A percentile compares a stretch with the other conserved stretches of the same genome.
phyloP scores from a whole-genome alignment of 2,329 filamentous ascomycete species.

The Colletotrichum paranaense region DNA sequence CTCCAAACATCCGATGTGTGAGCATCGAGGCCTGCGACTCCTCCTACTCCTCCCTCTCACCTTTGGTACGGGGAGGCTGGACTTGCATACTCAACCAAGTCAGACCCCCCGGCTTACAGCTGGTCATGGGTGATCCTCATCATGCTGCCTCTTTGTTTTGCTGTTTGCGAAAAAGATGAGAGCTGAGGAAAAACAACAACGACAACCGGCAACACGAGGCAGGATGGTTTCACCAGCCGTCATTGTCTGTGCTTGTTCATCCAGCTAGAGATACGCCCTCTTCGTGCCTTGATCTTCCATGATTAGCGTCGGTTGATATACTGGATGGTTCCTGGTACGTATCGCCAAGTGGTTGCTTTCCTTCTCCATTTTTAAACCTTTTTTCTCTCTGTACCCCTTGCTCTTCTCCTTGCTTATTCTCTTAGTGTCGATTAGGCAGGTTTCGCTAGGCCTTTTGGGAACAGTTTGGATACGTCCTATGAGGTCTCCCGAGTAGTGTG shows the following conservation, averaged over 20 bases:
- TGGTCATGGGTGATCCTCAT: slow-evolving; percentile 25
- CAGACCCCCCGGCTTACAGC: background rate
- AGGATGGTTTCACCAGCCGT: slow-evolving; percentile 10
- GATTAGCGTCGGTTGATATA: background rate
- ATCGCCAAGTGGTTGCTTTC: slow-evolving; percentile 16
- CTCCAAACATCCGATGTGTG: slow-evolving; percentile 31
- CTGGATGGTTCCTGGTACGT: slow-evolving; percentile 17
- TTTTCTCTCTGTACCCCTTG: background rate
- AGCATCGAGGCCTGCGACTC: background rate
- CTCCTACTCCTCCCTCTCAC: background rate
- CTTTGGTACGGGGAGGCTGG: background rate
- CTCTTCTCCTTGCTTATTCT: slow-evolving; percentile 6
- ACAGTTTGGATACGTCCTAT: background rate
- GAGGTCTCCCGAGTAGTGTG: background rate
- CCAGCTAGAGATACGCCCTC: background rate
- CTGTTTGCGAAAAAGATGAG: background rate
- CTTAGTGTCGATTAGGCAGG: slow-evolving; percentile 21
- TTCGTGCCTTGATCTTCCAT: background rate
- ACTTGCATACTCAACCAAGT: background rate
- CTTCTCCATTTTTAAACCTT: slow-evolving; percentile 15
- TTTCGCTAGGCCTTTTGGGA: slow-evolving; percentile 8
- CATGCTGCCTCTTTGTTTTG: background rate
- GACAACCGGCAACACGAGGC: slow-evolving; percentile 14
- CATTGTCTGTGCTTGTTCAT: background rate
- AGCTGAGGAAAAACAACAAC: slow-evolving; percentile 3